These are phyloP conservation scores for Fusarium algeriense DNA, from an alignment of 2,329 filamentous ascomycete species.

Conservation along the genomic window DNA sequence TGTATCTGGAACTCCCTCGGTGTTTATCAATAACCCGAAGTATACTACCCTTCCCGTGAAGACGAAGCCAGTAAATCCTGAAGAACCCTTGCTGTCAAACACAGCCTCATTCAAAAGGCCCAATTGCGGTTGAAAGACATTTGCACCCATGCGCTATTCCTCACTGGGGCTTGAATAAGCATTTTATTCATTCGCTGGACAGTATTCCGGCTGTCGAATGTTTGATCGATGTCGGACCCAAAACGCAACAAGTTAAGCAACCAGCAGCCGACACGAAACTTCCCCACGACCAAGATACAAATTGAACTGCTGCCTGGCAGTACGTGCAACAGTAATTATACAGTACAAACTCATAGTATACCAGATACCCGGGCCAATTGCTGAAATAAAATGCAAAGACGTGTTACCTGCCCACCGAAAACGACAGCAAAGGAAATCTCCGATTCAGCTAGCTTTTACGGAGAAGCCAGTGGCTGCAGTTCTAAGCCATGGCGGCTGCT, in stretches of 20 bases:
- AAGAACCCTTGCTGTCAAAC: not conserved
- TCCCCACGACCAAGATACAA: not conserved
- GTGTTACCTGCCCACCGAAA: constrained; percentile 11
- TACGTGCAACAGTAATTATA: not conserved
- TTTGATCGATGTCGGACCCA: constrained; percentile 4
- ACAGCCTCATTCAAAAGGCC: not conserved
- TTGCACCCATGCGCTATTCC: not conserved
- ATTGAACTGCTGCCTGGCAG: not conserved
- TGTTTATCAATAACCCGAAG: constrained; percentile 29
- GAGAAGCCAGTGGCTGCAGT: not conserved
- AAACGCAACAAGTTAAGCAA: not conserved
- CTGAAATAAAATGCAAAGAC: constrained; percentile 12
- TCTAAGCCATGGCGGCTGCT: constrained; percentile 34
- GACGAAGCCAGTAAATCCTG: not conserved
- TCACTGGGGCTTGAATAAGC: not conserved
- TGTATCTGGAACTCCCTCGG: constrained; percentile 10
- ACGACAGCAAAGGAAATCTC: constrained; percentile 17
- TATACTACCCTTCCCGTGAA: not conserved
- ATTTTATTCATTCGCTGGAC: not conserved
- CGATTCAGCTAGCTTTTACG: constrained; percentile 3
- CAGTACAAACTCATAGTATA: not conserved
- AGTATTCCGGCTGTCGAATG: not conserved
- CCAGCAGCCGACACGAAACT: not conserved
- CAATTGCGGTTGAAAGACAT: not conserved
- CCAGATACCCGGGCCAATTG: not conserved